Base-by-base conservation (phyloP, 1,139 yeast species). In the Taphrina wiesneri region DNA sequence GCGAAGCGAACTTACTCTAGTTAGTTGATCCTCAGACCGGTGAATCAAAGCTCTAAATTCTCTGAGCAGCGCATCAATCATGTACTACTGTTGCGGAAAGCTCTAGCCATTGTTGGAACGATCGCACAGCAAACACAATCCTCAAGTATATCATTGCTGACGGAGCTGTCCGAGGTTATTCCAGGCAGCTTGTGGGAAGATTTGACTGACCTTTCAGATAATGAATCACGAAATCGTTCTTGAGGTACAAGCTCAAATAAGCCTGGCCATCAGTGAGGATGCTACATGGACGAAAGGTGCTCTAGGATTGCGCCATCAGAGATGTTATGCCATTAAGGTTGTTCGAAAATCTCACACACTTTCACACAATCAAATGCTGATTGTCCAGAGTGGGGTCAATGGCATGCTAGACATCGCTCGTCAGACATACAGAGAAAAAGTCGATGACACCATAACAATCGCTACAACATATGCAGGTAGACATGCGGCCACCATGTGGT, bases 331-430 rank as follows among this genome's bases (percentile, higher is more conserved):
- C 0, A 78, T 81, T 0, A 54, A 54, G 49, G 59, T 54, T 15
- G 59, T 15, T 13, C 7, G 25, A 7, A 19, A 11, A 9, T 21
- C 49, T 9, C n/a, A n/a, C n/a, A n/a, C n/a, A n/a, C n/a, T n/a
- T n/a, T n/a, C n/a, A 7, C 15, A 34, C 49, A 11, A 79, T 56
- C 46, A 34, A 7, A n/a, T 23, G n/a, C 49, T 45, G 49, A 45
- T n/a, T n/a, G 5, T 45, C 9, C 26, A 66, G 57, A 52, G 63
- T 46, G 83, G 83, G 0, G 71, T 74, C 1, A 82, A 82, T 72
- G 84, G 85, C 0, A 72, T 82, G 26, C 71, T 82, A 1, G 84
- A 81, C 71, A 77, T 80, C 0, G 79, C 82, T 0, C 74, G 84
- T 54, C 77, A 77, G 67, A 68, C 81, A 0, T 80, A 81, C 63